Evolutionary conservation across 2,329 filamentous ascomycete genomes (phyloP).

Genomic region (Amylocarpus encephaloides): DNA sequence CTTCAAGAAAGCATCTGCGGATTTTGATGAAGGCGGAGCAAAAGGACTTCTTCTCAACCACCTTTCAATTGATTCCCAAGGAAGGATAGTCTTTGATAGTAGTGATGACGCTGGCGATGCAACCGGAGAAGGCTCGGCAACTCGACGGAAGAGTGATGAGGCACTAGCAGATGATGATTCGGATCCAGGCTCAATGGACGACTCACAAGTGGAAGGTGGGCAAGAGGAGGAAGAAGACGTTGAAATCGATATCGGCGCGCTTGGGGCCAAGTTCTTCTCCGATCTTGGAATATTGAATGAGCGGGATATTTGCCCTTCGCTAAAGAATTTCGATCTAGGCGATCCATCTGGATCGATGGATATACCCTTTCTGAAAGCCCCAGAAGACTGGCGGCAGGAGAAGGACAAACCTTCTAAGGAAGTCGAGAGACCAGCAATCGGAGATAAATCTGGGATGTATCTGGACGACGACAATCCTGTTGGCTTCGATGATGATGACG

Average conservation of each 20-base stretch:
- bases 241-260: conserved; percentile 70
- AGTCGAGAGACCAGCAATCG: conserved; percentile 35
- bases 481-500: conserved; percentile 77
- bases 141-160: conserved; percentile 54
- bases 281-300: conserved; percentile 70
- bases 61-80: conserved; percentile 86
- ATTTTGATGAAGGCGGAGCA: conserved; percentile 96
- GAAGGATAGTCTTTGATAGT: conserved; percentile 95
- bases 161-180: conserved; percentile 42
- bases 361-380: conserved; percentile 84
- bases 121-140: conserved; percentile 32
- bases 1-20: conserved; percentile 98
- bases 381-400: conserved; percentile 76
- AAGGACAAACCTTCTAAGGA: conserved; percentile 48
- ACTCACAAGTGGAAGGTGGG: conserved; percentile 34
- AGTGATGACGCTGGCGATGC: conserved; percentile 72
- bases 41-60: conserved; percentile 94
- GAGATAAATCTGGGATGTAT: conserved; percentile 71
- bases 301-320: conserved; percentile 88
- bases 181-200: conserved; percentile 32
- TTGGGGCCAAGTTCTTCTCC: conserved; percentile 80
- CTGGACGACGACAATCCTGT: conserved; percentile 80
- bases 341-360: conserved; percentile 79
- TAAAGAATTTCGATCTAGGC: conserved; percentile 90
- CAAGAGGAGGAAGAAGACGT: conserved; percentile 50